phyloP scores from a whole-genome alignment of 768 basidiomycete species.

The Pulveroboletus sp. region DNA sequence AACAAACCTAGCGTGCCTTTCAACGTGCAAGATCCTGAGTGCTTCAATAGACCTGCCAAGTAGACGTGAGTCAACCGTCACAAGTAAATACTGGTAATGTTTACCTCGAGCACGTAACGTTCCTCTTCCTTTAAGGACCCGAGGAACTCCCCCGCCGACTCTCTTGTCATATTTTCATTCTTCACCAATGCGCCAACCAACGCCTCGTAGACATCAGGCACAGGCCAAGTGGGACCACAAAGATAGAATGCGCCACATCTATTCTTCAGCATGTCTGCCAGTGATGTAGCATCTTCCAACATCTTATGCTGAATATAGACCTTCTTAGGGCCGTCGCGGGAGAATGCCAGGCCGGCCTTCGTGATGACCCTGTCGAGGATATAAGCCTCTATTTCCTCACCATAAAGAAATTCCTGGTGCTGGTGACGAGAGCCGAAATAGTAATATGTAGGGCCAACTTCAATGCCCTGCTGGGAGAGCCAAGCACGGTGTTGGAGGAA shows the following conservation, averaged over 20 bases:
- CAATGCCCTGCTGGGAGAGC: constrained; percentile 67
- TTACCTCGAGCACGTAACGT: constrained; percentile 90
- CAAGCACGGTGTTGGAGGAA: constrained; percentile 94
- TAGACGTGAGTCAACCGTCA: background rate
- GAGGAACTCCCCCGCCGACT: constrained; percentile 72
- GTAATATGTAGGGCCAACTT: constrained; percentile 91
- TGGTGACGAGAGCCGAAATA: constrained; percentile 98
- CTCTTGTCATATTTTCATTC: constrained; percentile 58
- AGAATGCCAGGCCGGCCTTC: constrained; percentile 92
- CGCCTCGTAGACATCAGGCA: constrained; percentile 94
- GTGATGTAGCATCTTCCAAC: constrained; percentile 76
- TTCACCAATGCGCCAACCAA: constrained; percentile 76
- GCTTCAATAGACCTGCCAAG: constrained; percentile 23
- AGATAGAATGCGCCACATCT: constrained; percentile 87
- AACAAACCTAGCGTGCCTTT: background rate
- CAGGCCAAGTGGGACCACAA: constrained; percentile 99
- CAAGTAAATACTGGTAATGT: background rate
- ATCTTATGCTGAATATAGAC: constrained; percentile 99
- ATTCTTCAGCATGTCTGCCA: constrained; percentile 70
- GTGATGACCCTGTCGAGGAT: constrained; percentile 80
- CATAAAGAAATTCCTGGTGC: constrained; percentile 94
- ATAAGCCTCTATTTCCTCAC: constrained; percentile 94
- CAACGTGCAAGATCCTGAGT: background rate
- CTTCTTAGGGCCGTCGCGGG: constrained; percentile 87
- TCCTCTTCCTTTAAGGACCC: constrained; percentile 95